phyloP scores from a whole-genome alignment of 2,329 filamentous ascomycete species.

The Aureobasidium subglaciale region DNA sequence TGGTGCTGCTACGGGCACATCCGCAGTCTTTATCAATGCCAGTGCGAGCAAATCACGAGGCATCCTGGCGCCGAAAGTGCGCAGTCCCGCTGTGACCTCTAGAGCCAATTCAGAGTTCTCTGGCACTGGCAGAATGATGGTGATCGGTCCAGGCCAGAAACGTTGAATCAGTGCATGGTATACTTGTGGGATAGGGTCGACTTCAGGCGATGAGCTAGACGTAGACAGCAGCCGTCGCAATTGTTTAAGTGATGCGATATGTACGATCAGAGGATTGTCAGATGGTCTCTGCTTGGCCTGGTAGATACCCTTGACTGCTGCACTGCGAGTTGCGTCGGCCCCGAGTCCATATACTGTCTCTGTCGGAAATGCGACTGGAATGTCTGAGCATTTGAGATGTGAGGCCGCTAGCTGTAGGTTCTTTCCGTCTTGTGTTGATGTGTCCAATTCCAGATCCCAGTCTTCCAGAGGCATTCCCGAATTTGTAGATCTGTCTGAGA shows the following conservation, averaged over 20 bases:
- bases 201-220: constrained; percentile 7
- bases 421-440: constrained; percentile 38
- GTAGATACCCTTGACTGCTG: constrained; percentile 86
- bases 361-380: constrained; percentile 89
- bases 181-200: constrained; percentile 57
- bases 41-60: constrained; percentile 78
- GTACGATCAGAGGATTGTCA: constrained; percentile 93
- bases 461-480: constrained; percentile 30
- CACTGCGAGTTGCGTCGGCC: constrained; percentile 84
- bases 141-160: constrained; percentile 95
- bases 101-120: constrained; percentile 64
- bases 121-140: constrained; percentile 77
- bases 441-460: constrained; percentile 25
- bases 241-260: constrained; percentile 76
- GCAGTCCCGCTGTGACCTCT: constrained; percentile 82
- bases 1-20: constrained; percentile 76
- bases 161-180: constrained; percentile 70
- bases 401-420: constrained; percentile 59
- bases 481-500: constrained; percentile 23
- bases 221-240: constrained; percentile 55
- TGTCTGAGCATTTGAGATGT: constrained; percentile 57
- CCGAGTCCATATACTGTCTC: constrained; percentile 96
- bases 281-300: constrained; percentile 80
- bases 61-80: constrained; percentile 85
- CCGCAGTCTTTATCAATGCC: constrained; percentile 73